Evolutionary conservation across 306 rosid species (phyloP).

Genomic region (Lathyrus aphaca): DNA sequence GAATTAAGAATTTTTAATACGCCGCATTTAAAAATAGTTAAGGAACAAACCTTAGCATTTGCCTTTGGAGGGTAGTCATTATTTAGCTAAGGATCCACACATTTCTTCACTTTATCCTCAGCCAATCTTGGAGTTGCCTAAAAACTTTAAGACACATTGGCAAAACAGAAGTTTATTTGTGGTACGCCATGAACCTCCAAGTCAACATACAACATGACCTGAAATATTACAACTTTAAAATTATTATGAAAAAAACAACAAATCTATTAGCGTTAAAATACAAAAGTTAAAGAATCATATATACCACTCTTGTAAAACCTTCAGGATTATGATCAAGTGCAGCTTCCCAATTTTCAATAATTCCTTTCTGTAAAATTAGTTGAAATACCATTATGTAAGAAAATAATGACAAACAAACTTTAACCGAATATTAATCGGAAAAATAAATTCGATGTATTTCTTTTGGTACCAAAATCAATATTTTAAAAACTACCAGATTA

Average conservation of each 20-base stretch:
- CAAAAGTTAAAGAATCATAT: conserved; percentile 39
- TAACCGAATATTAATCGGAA: conserved; percentile 4
- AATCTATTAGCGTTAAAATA: too few species aligned
- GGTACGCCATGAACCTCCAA: too few species aligned
- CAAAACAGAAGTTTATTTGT: too few species aligned
- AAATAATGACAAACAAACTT: conserved; percentile 20
- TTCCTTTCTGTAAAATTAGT: conserved; percentile 74
- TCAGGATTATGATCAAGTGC: conserved; percentile 96
- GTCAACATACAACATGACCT: too few species aligned
- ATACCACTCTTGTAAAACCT: conserved; percentile 97
- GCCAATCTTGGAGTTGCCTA: too few species aligned
- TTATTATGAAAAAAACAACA: too few species aligned
- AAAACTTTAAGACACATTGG: too few species aligned
- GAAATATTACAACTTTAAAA: too few species aligned
- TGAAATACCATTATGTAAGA: conserved; percentile 23
- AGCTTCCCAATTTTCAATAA: conserved; percentile 99
- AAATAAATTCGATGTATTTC: not conserved
- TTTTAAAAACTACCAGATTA: not conserved
- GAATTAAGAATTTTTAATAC: conserved; percentile 87
- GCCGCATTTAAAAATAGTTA: conserved; percentile 59
- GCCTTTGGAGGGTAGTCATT: too few species aligned
- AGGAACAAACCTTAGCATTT: too few species aligned
- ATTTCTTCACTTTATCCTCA: too few species aligned
- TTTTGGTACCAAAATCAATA: conserved; percentile 6
- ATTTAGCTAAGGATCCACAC: too few species aligned